A percentile compares a stretch with the other conserved stretches of the same genome.
Conservation (phyloP, 1,284 basidiomycete species). For the Peniophora sp. region DNA sequence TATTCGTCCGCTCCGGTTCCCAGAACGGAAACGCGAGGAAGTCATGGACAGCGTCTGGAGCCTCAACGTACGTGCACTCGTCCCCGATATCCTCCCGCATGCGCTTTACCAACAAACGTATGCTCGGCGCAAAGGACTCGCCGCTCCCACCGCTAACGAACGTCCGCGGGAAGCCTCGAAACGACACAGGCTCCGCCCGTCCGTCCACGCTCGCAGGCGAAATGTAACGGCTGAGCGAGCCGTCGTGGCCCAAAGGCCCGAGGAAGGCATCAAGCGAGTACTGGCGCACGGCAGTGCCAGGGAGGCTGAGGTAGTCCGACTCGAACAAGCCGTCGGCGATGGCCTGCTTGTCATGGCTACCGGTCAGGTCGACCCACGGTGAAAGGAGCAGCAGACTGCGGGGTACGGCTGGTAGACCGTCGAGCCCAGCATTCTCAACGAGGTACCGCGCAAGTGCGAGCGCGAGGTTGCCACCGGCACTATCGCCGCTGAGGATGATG, state of each 20-base stretch:
- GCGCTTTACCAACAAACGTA: constrained; percentile 18
- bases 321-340: background rate
- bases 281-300: constrained; percentile 2
- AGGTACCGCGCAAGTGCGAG: constrained; percentile 37
- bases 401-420: constrained; percentile 32
- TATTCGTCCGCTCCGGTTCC: constrained; percentile 44
- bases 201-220: constrained; percentile 39
- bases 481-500: constrained; percentile 52
- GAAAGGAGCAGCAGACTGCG: constrained; percentile 47
- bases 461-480: constrained; percentile 54
- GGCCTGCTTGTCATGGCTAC: constrained; percentile 10
- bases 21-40: constrained; percentile 38
- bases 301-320: constrained; percentile 29
- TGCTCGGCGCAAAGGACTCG: constrained; percentile 43
- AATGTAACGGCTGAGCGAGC: constrained; percentile 41
- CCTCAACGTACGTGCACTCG: constrained; percentile 35
- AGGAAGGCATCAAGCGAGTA: constrained; percentile 31
- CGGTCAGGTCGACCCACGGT: constrained; percentile 46
- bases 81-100: constrained; percentile 17
- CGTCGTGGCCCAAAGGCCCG: constrained; percentile 32
- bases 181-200: constrained; percentile 23
- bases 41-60: constrained; percentile 44
- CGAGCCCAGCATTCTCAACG: constrained; percentile 16
- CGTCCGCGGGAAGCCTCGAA: constrained; percentile 45
- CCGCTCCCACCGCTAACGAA: constrained; percentile 45